phyloP scores from a whole-genome alignment of 139 green algal species.

The Bryopsis sp. region DNA sequence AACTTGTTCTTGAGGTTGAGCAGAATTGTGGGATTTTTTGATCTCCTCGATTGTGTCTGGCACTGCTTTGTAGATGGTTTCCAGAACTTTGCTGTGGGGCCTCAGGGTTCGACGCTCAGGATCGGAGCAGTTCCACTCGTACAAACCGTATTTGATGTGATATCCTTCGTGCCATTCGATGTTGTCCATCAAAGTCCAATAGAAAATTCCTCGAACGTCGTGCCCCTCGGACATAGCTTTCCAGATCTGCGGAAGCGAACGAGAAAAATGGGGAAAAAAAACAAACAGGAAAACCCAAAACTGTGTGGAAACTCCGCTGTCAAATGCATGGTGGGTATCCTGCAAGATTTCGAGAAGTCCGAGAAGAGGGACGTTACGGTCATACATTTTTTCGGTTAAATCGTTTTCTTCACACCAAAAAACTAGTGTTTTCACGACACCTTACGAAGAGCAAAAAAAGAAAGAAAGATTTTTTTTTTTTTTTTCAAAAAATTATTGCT shows the following conservation, averaged over 20 bases:
- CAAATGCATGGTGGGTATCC: background rate
- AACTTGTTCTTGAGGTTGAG: too few species aligned
- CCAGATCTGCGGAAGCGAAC: conserved; percentile 21
- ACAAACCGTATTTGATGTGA: conserved; percentile 39
- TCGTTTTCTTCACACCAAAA: too few species aligned
- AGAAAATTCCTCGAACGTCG: conserved; percentile 30
- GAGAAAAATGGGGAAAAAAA: background rate
- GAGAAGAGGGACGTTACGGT: conserved; percentile 32
- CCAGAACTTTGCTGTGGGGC: background rate
- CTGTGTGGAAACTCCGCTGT: background rate
- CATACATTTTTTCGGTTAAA: too few species aligned
- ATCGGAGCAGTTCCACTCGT: conserved; percentile 26
- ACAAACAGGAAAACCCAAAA: background rate
- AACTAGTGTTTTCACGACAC: too few species aligned
- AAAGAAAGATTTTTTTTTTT: too few species aligned
- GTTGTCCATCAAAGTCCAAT: conserved; percentile 55
- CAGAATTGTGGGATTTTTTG: too few species aligned
- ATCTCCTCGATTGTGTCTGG: background rate
- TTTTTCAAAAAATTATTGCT: conserved; percentile 1
- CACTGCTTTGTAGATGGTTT: background rate
- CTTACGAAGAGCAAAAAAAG: too few species aligned
- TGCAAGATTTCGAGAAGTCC: background rate
- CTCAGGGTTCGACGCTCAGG: background rate
- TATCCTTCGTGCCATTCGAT: conserved; percentile 54
- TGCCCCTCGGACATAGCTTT: conserved; percentile 20